phyloP scores from a whole-genome alignment of 169 alveolate genomes.

The Plasmodium knowlesi region DNA sequence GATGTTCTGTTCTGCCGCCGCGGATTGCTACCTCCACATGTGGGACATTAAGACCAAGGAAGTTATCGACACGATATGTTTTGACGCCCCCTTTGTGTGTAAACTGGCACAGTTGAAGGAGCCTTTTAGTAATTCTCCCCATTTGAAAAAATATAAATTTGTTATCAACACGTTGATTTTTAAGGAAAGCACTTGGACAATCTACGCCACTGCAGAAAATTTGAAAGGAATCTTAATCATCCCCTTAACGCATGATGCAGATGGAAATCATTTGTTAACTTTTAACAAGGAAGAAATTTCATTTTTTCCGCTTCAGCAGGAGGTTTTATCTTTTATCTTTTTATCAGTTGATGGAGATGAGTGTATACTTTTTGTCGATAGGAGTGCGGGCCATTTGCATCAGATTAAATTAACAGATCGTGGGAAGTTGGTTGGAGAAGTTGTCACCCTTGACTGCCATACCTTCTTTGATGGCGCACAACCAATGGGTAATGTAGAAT shows the following conservation, averaged over 20 bases:
- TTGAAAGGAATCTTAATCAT: constrained; percentile 41
- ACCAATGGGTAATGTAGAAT: constrained; percentile 8
- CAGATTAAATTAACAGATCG: constrained; percentile 14
- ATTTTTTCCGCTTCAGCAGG: constrained; percentile 14
- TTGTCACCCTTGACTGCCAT: not conserved
- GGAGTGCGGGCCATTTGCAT: constrained; percentile 26
- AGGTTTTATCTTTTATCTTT: constrained; percentile 21
- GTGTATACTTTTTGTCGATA: constrained; percentile 20
- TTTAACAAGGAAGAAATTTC: constrained; percentile 33
- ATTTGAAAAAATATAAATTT: constrained; percentile 41
- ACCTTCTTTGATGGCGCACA: constrained; percentile 2
- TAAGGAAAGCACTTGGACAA: constrained; percentile 7
- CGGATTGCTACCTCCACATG: constrained; percentile 48
- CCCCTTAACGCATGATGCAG: not conserved
- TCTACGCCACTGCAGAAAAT: constrained; percentile 39
- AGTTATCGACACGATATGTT: constrained; percentile 26
- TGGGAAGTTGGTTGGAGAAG: not conserved
- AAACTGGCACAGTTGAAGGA: not conserved
- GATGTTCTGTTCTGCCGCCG: constrained; percentile 39
- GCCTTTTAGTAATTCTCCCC: not conserved
- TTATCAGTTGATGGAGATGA: not conserved
- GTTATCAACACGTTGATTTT: constrained; percentile 28
- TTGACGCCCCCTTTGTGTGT: constrained; percentile 30
- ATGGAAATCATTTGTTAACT: not conserved
- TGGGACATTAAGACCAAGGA: constrained; percentile 66